These are phyloP conservation scores for Aspergillus nomiae DNA, from an alignment of 2,329 filamentous ascomycete genomes.

Conservation along the genomic window DNA sequence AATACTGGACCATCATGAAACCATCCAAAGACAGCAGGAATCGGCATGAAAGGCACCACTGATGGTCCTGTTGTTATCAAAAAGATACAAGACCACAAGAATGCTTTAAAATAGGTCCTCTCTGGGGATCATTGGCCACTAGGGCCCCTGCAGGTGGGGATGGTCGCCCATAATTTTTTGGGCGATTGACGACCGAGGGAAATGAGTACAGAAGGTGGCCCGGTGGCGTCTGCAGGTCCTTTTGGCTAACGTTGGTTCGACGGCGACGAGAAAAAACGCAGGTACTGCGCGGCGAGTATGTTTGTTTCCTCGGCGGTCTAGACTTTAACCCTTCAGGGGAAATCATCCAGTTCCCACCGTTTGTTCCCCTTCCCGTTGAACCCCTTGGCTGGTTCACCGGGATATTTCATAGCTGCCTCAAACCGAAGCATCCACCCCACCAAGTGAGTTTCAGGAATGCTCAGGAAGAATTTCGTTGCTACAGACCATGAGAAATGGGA, in stretches of 20 bases:
- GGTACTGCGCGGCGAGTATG: not conserved
- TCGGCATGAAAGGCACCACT: slow-evolving; percentile 1
- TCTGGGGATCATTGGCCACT: not conserved
- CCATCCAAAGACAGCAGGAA: slow-evolving; percentile 3
- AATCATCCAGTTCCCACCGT: not conserved
- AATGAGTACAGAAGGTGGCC: not conserved
- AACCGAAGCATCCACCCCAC: not conserved
- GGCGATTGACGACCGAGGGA: not conserved
- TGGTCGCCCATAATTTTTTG: not conserved
- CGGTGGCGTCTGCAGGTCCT: slow-evolving; percentile 4
- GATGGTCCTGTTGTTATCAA: slow-evolving; percentile 3
- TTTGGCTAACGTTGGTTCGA: not conserved
- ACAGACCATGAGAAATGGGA: slow-evolving; percentile 2
- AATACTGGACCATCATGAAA: not conserved
- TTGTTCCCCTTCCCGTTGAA: not conserved
- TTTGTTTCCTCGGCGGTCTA: not conserved
- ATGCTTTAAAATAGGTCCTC: slow-evolving; percentile 2
- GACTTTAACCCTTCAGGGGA: not conserved
- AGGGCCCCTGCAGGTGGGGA: slow-evolving; percentile 3
- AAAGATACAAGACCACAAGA: slow-evolving; percentile 2
- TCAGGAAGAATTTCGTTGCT: slow-evolving; percentile 14
- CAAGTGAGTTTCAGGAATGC: not conserved
- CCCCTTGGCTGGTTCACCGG: not conserved
- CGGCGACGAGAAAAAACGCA: not conserved
- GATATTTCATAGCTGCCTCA: not conserved